Evolutionary conservation across 176 grass and related monocot species (phyloP), one percentile per base, ranked within the genome.

Genomic region (Carex myosuroides): DNA sequence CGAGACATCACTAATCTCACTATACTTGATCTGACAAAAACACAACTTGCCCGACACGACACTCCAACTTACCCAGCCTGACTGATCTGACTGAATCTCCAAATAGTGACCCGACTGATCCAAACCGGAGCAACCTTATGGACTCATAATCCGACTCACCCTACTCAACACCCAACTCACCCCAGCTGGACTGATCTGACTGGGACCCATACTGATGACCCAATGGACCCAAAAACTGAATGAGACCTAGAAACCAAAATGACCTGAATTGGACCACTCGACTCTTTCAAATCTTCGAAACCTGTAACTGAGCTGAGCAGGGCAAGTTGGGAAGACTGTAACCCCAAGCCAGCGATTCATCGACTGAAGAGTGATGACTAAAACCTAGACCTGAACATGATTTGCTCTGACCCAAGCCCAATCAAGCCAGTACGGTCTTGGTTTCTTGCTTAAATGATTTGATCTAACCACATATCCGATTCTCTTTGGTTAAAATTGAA

Each of bases 131-230:
- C 54, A 72, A 39, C 21, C 70, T 48, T 18, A 71, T 33, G 64
- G 62, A 86, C 53, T 35, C n/a, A 44, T 65, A 67, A 21, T 50
- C 79, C 83, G 13, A 62, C 76, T 58, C 66, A 29, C 41, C 41
- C 10, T 11, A 50, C 46, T 61, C 78, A 41, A 57, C 13, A 2
- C 29, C 50, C 79, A 84, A 67, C 37, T 79, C 41, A 84, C 3
- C 8, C 18, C 39, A 48, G 17, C 17, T 5, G 2, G n/a, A 22
- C 8, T 72, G 69, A 72, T 72, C 69, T 72, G 41, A 48, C 39
- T 72, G 69, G 39, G 20, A 46, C 37, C 17, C 39, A 71, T 20
- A 71, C 17, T 76, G 72, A 39, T 83, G 13, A 59, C 76, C n/a
- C 8, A 39, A 39, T 39, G 1, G 37, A 39, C 37, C 37, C 37